Base-by-base conservation (phyloP, 495 filamentous ascomycete genomes). In the Neohortaea acidophila region DNA sequence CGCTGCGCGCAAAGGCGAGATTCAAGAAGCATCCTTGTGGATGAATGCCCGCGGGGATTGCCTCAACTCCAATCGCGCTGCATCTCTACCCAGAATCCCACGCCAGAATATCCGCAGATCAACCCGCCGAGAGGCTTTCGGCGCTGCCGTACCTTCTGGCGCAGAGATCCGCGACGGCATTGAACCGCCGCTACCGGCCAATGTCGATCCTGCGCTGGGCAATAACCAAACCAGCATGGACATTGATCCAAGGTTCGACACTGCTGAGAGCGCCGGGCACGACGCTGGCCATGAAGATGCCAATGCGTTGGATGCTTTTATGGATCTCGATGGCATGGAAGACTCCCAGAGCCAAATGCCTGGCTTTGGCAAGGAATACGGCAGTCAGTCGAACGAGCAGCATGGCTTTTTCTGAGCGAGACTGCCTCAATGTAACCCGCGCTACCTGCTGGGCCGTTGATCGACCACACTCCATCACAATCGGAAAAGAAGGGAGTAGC, bases 21-120 rank as follows among this genome's bases (percentile, higher is more conserved):
- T 65, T 13, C 42, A 33, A 6, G 66, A 70, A 33, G 57, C 55
- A 7, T 57, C 64, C n/a, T 32, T 55, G 1, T 65, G 57, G 56
- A 69, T 72, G 62, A 72, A 72, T 42, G 51, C 53, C 3, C 45
- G 68, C 13, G 62, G 60, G 0, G 63, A 68, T 43, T 55, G 55
- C 18, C 45, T 39, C 8, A 36, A 44, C 24, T 21, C 29, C 12
- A 36, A 47, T 35, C 47, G 33, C 3, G 39, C 43, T 4, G 11
- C 36, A 2, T 14, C 30, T 13, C 19, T 34, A 11, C 38, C 38
- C 11, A 23, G 22, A 10, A 2, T 35, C 4, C 44, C 42, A 9
- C 47, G 44, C 22, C 22, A 38, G 1, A 62, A 57, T 8, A 42
- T 43, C 15, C 39, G 54, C 29, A 55, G 47, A 41, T 47, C 42